Base-by-base conservation (phyloP, 805 yeast species). In the Lachancea fermentati region DNA sequence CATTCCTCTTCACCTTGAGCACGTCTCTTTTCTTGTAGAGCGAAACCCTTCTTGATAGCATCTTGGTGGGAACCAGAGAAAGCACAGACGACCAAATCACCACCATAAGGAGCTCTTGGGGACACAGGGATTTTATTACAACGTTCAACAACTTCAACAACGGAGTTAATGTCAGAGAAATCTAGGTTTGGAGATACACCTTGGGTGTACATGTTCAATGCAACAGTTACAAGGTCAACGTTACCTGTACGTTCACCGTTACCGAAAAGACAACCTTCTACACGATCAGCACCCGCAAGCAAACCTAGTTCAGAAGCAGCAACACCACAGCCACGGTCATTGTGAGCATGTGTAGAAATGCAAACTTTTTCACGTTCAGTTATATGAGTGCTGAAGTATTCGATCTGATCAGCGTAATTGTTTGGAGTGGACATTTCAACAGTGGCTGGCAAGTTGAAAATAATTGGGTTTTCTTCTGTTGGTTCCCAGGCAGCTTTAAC, bases 201-300 rank as follows among this genome's bases (percentile, higher is more conserved):
- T 51, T 81, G 82, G 19, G 88, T 82, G 68, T 82, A 82, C 78
- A 82, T 63, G 69, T 82, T 82, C 52, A 82, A 67, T 2, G 86
- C 91, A 46, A 82, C 76, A 17, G 88, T 82, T 38, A 79, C 78
- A 48, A 82, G 68, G 62, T 82, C 91, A 51, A 82, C 89, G 60
- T 82, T 82, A 67, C 91, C 91, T 19, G 91, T 82, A 67, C 91
- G 72, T 71, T 82, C 91, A 66, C 91, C 91, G 62, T 81, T 82
- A 55, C 89, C 89, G 48, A 82, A 82, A 31, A 82, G 68, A 69
- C 89, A 82, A 42, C 91, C 91, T 65, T 82, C 91, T 37, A 82
- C 85, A 68, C 91, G 74, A 64, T 82, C 89, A 45, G 85, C 91
- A 56, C 91, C 91, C n/a, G 88, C 91, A 54, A 82, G 65, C 24